phyloP scores from a whole-genome alignment of 139 green algal species.

The Micractinium sp. region DNA sequence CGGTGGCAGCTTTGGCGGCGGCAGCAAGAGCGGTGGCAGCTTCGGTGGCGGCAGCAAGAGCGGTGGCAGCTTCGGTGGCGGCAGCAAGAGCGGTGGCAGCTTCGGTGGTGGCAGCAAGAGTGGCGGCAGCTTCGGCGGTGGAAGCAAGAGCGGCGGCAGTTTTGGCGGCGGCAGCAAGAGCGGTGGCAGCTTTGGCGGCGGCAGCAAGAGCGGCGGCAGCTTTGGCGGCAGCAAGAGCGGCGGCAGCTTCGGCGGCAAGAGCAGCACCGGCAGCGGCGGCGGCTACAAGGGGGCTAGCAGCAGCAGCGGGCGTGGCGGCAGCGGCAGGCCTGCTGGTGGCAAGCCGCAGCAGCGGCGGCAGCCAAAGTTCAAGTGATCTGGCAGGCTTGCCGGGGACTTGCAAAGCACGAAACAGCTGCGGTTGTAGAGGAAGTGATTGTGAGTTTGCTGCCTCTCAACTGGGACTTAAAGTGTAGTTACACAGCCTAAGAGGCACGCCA shows the following conservation, averaged over 20 bases:
- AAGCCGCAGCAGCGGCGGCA: not conserved
- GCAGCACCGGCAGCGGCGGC: not conserved
- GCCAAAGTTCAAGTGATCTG: not conserved
- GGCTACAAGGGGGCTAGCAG: not conserved
- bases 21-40: not conserved
- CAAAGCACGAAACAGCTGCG: too few species aligned
- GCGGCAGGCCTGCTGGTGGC: not conserved
- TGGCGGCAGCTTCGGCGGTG: not conserved
- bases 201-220: not conserved
- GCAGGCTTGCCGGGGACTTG: too few species aligned
- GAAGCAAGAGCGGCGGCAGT: not conserved
- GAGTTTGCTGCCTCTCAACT: too few species aligned
- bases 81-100: constrained; percentile 13
- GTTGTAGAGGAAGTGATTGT: too few species aligned
- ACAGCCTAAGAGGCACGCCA: too few species aligned
- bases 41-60: not conserved
- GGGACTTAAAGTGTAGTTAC: too few species aligned
- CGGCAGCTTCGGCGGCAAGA: not conserved
- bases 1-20: not conserved
- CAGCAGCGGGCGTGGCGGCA: too few species aligned
- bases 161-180: not conserved
- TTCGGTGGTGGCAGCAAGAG: constrained; percentile 9
- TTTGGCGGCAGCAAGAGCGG: not conserved
- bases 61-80: not conserved
- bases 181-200: not conserved